These are phyloP conservation scores for Lithospermum erythrorhizon DNA, from an alignment of 257 asterid genomes.

Conservation along the genomic window DNA sequence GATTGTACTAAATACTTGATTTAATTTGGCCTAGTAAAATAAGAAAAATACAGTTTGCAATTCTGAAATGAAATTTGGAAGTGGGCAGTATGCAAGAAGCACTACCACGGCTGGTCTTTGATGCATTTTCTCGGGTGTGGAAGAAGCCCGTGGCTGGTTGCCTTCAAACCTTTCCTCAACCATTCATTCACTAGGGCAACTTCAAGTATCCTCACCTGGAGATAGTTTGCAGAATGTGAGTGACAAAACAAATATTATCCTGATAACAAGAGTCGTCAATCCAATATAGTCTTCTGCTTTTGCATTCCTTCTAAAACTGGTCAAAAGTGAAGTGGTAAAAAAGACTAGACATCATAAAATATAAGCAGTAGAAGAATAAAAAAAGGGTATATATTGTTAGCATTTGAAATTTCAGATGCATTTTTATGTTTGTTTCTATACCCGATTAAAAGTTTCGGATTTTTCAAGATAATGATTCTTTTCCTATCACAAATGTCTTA, in stretches of 20 bases:
- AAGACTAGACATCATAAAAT: not conserved
- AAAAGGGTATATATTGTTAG: too few species aligned
- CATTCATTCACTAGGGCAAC: conserved; percentile 48
- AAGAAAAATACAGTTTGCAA: too few species aligned
- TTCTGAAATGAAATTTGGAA: too few species aligned
- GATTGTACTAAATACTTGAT: too few species aligned
- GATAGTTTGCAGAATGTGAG: conserved; percentile 1
- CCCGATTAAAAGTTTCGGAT: too few species aligned
- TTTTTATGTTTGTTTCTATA: too few species aligned
- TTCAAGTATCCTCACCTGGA: conserved; percentile 81
- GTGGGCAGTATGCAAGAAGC: too few species aligned
- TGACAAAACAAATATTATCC: not conserved
- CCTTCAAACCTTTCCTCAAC: conserved; percentile 46
- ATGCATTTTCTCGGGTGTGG: conserved; percentile 42
- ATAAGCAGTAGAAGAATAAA: too few species aligned
- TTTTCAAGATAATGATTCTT: too few species aligned
- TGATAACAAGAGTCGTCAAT: not conserved
- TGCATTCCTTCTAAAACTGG: not conserved
- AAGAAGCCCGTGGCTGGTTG: conserved; percentile 45
- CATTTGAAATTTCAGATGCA: too few species aligned
- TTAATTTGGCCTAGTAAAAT: too few species aligned
- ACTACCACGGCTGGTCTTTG: conserved; percentile 39
- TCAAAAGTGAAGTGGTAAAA: not conserved
- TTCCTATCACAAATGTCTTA: too few species aligned
- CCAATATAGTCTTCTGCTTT: not conserved